Percentiles rank a stretch among this genome's conserved stretches.
phyloP scores from a whole-genome alignment of 805 yeast species.

The Danielia oregonensis region DNA sequence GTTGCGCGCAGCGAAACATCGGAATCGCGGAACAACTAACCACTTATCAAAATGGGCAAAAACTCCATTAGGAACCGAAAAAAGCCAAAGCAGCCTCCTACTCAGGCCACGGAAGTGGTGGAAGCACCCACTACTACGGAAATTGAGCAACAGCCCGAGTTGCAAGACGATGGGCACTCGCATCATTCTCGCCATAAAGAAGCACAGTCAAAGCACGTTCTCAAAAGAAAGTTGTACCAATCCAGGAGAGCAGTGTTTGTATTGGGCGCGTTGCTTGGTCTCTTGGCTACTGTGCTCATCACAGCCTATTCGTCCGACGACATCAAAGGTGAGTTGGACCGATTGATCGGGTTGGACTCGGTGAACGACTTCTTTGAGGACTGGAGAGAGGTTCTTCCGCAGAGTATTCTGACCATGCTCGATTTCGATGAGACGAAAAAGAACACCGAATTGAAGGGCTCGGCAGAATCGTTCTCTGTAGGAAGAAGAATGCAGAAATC shows the following conservation, averaged over 20 bases:
- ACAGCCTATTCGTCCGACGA: constrained; percentile 39
- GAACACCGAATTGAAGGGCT: constrained; percentile 39
- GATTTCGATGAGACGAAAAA: constrained; percentile 46
- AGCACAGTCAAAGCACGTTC: constrained; percentile 3
- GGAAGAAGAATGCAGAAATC: constrained; percentile 60
- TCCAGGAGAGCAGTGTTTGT: constrained; percentile 60
- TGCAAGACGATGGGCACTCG: too few species aligned
- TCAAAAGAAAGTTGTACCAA: constrained; percentile 29
- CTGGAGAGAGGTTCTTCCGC: constrained; percentile 74
- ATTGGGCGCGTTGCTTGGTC: constrained; percentile 71
- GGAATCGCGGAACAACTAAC: too few species aligned
- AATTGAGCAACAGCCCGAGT: too few species aligned
- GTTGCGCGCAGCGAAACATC: too few species aligned
- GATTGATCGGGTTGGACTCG: constrained; percentile 48
- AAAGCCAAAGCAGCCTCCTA: too few species aligned
- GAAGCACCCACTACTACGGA: too few species aligned
- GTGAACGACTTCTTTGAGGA: constrained; percentile 53
- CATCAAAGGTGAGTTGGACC: constrained; percentile 44
- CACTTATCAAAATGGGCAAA: too few species aligned
- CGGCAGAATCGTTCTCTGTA: constrained; percentile 83
- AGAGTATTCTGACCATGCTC: constrained; percentile 55
- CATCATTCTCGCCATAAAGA: constrained; percentile 4
- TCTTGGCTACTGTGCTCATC: constrained; percentile 58
- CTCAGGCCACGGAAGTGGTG: too few species aligned
- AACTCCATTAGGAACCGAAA: too few species aligned